Evolutionary conservation across 441 rosid genomes (phyloP).

Genomic region (Gossypium lobatum): DNA sequence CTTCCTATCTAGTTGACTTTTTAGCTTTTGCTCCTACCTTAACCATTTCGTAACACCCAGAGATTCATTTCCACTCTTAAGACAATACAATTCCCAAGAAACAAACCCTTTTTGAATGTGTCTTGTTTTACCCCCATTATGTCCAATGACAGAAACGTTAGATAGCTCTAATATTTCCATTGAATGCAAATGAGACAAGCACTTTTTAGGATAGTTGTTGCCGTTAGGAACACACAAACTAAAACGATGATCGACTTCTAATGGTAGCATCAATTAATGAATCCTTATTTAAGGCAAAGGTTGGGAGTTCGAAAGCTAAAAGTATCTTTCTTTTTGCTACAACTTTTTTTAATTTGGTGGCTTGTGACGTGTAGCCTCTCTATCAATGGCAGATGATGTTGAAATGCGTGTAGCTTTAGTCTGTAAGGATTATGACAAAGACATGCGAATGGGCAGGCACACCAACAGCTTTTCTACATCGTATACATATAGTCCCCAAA

Average conservation of each 20-base stretch:
- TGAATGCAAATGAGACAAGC: not conserved
- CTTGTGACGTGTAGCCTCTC: not conserved
- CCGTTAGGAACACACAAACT: not conserved
- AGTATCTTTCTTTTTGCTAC: not conserved
- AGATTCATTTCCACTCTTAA: not conserved
- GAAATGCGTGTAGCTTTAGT: conserved; percentile 10
- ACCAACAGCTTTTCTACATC: not conserved
- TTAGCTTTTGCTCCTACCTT: not conserved
- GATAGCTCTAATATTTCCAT: not conserved
- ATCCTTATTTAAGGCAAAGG: not conserved
- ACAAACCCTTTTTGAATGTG: not conserved
- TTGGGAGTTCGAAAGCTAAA: not conserved
- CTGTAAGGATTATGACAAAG: conserved; percentile 11
- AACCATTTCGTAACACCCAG: not conserved
- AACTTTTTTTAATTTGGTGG: not conserved
- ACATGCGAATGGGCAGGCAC: conserved; percentile 3
- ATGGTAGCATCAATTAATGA: not conserved
- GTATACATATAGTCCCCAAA: not conserved
- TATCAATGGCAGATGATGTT: conserved; percentile 12
- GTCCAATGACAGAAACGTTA: too few species aligned
- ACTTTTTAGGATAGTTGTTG: not conserved
- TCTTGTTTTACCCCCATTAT: not conserved
- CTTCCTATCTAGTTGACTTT: conserved; percentile 12
- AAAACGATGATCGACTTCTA: not conserved
- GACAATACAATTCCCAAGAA: not conserved